These are phyloP conservation scores for Vaccinium myrtillus DNA, from an alignment of 148 eudicot species.

Conservation along the genomic window DNA sequence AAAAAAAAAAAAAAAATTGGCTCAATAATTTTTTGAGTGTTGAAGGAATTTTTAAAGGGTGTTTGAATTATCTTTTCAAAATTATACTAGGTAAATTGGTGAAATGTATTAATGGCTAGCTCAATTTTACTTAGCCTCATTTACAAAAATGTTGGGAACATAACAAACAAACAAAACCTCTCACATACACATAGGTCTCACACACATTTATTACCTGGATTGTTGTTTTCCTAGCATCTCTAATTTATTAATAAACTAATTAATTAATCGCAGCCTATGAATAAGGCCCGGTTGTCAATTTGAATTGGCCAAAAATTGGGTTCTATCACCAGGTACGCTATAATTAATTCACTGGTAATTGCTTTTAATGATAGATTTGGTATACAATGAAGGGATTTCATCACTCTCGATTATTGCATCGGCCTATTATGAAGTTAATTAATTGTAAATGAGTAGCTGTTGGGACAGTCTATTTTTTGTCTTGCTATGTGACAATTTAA, in stretches of 20 bases:
- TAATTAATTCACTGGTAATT: background rate
- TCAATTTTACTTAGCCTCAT: background rate
- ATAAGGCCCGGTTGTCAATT: background rate
- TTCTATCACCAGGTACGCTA: background rate
- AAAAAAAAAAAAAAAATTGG: too few species aligned
- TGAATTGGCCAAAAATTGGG: background rate
- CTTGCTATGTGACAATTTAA: too few species aligned
- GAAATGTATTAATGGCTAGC: background rate
- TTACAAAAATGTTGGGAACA: background rate
- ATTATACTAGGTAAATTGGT: background rate
- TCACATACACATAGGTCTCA: too few species aligned
- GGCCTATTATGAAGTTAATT: background rate
- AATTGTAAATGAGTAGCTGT: background rate
- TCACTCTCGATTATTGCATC: background rate
- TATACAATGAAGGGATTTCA: too few species aligned
- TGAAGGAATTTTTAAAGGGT: too few species aligned
- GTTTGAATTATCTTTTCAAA: too few species aligned
- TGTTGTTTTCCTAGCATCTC: too few species aligned
- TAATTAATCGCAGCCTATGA: background rate
- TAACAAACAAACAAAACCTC: too few species aligned
- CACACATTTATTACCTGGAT: too few species aligned
- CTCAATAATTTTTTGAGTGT: too few species aligned
- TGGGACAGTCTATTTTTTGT: background rate
- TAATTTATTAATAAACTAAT: background rate
- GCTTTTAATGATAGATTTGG: background rate